A percentile compares a stretch with the other conserved stretches of the same genome.
Conservation (phyloP, 129 eudicot genomes). For the Saposhnikovia divaricata region DNA sequence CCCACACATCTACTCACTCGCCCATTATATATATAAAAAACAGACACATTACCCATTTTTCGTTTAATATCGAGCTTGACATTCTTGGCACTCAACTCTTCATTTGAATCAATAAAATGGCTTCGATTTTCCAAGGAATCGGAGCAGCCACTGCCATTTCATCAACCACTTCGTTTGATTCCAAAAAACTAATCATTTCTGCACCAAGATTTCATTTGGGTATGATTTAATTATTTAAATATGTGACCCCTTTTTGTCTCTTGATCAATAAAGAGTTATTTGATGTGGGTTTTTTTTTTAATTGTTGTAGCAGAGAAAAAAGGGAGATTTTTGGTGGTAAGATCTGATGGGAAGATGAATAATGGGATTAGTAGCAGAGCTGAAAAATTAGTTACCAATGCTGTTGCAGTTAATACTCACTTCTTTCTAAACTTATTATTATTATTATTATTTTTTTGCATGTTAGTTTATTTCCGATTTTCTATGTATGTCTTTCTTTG, state of each 20-base stretch:
- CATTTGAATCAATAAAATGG: constrained; percentile 17
- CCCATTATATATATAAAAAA: not conserved
- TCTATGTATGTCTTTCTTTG: not conserved
- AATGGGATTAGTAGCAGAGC: constrained; percentile 25
- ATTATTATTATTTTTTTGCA: not conserved
- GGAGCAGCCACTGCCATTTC: constrained; percentile 23
- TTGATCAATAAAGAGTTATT: not conserved
- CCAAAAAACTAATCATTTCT: constrained; percentile 20
- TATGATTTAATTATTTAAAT: not conserved
- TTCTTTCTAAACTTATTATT: not conserved
- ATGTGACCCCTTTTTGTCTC: not conserved
- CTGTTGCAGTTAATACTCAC: constrained; percentile 57
- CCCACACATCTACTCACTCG: not conserved
- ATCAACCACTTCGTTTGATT: constrained; percentile 22
- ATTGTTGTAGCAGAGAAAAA: constrained; percentile 19
- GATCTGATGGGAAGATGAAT: constrained; percentile 29
- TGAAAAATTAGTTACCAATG: constrained; percentile 40
- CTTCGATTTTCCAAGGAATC: constrained; percentile 39
- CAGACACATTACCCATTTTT: not conserved
- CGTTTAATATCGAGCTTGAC: not conserved
- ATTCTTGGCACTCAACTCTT: not conserved
- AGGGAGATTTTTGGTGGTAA: constrained; percentile 28
- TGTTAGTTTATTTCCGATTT: not conserved
- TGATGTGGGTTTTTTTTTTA: not conserved
- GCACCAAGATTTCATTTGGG: constrained; percentile 25